phyloP scores from a whole-genome alignment of 2,329 filamentous ascomycete genomes.

The Fusarium guadeloupense region DNA sequence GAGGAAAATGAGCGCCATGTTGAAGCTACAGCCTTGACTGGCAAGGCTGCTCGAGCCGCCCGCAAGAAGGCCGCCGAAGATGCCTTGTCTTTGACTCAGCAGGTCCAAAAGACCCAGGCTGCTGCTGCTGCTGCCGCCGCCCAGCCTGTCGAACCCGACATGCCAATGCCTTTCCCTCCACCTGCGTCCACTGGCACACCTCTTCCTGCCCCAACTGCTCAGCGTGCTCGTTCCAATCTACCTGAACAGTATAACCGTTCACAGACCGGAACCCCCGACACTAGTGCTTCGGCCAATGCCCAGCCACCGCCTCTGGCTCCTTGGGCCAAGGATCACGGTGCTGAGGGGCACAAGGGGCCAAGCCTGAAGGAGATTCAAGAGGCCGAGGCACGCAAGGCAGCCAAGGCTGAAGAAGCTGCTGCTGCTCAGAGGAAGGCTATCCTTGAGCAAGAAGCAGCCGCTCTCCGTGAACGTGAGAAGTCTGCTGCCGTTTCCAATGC shows the following conservation, averaged over 20 bases:
- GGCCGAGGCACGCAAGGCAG: constrained; percentile 90
- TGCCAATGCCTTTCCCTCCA: constrained; percentile 81
- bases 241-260: constrained; percentile 79
- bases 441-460: constrained; percentile 79
- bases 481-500: constrained; percentile 59
- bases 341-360: constrained; percentile 78
- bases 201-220: constrained; percentile 86
- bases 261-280: constrained; percentile 79
- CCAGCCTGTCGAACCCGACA: constrained; percentile 64
- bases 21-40: constrained; percentile 26
- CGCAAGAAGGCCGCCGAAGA: constrained; percentile 50
- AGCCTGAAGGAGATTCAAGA: constrained; percentile 97
- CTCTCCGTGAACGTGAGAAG: constrained; percentile 68
- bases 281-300: constrained; percentile 50
- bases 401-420: constrained; percentile 84
- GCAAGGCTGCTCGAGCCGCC: constrained; percentile 42
- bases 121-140: constrained; percentile 49
- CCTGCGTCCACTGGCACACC: constrained; percentile 75
- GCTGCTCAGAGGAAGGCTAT: constrained; percentile 79
- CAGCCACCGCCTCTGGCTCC: constrained; percentile 82
- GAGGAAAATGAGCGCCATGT: constrained; percentile 23
- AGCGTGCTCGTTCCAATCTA: constrained; percentile 83
- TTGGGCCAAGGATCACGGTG: constrained; percentile 88
- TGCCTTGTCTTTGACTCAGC: constrained; percentile 77
- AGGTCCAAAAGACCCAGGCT: constrained; percentile 79